Conservation (phyloP, 1,139 yeast genomes). For the Hanseniaspora gamundiae region DNA sequence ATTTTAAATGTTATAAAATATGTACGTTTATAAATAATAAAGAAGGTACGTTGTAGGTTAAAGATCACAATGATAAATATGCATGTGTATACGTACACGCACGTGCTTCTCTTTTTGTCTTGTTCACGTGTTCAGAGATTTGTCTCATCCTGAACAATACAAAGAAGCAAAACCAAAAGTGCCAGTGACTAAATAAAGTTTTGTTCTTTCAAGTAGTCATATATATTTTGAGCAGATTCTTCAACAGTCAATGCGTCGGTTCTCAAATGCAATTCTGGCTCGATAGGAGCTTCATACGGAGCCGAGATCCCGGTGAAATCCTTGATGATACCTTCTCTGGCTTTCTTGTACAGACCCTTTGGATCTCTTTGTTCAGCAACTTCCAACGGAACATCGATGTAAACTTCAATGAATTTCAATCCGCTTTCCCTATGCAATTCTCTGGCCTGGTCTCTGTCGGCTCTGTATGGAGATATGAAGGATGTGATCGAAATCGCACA, state of each 20-base stretch:
- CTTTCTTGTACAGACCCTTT: constrained; percentile 91
- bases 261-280: constrained; percentile 70
- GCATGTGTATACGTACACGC: no score
- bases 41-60: no score
- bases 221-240: constrained; percentile 65
- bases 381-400: constrained; percentile 81
- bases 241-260: constrained; percentile 65
- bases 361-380: constrained; percentile 96
- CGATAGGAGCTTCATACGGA: constrained; percentile 85
- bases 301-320: constrained; percentile 94
- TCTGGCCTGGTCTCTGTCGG: constrained; percentile 77
- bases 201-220: constrained; percentile 51
- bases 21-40: no score
- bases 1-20: no score
- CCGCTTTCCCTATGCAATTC: constrained; percentile 64
- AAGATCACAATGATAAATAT: no score
- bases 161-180: no score
- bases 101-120: no score
- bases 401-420: constrained; percentile 81
- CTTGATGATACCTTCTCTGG: constrained; percentile 86
- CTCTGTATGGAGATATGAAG: constrained; percentile 80
- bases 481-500: constrained; percentile 78
- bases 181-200: constrained; percentile 29
- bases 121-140: no score
- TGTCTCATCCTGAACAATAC: no score